Conservation (phyloP, 148 eudicot genomes). For the Nepenthes mirabilis region DNA sequence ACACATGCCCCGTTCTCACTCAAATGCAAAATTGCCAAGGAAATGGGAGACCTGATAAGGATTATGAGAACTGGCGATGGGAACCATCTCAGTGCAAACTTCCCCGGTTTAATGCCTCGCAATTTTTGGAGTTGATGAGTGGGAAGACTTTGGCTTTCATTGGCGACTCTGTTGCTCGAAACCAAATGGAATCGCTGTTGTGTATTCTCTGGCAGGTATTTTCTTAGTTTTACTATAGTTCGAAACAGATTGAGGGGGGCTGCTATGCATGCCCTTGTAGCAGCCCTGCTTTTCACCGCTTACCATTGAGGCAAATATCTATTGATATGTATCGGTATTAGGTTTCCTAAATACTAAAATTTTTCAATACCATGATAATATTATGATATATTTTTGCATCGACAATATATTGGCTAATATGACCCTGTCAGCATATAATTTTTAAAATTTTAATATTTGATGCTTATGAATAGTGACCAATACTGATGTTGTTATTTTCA, state of each 20-base stretch:
- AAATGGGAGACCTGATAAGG: conserved; percentile 96
- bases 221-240: not conserved
- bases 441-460: too few relatives aligned
- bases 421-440: too few relatives aligned
- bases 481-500: too few relatives aligned
- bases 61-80: conserved; percentile 93
- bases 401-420: too few relatives aligned
- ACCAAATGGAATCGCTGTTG: conserved; percentile 73
- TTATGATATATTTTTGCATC: too few relatives aligned
- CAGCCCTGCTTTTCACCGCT: too few relatives aligned
- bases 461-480: too few relatives aligned
- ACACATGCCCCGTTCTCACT: conserved; percentile 66
- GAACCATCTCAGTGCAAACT: conserved; percentile 72
- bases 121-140: conserved; percentile 25
- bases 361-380: too few relatives aligned
- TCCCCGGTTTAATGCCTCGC: conserved; percentile 44
- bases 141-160: conserved; percentile 61
- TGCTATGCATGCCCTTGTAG: too few relatives aligned
- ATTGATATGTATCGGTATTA: too few relatives aligned
- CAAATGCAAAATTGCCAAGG: conserved; percentile 98
- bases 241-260: not conserved
- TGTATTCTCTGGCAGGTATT: conserved; percentile 91
- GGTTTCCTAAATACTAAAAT: too few relatives aligned
- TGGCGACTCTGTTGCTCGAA: conserved; percentile 70
- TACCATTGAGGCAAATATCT: too few relatives aligned